Base-by-base conservation (phyloP, 2,329 filamentous ascomycete species). In the Epichloe coenophiala region DNA sequence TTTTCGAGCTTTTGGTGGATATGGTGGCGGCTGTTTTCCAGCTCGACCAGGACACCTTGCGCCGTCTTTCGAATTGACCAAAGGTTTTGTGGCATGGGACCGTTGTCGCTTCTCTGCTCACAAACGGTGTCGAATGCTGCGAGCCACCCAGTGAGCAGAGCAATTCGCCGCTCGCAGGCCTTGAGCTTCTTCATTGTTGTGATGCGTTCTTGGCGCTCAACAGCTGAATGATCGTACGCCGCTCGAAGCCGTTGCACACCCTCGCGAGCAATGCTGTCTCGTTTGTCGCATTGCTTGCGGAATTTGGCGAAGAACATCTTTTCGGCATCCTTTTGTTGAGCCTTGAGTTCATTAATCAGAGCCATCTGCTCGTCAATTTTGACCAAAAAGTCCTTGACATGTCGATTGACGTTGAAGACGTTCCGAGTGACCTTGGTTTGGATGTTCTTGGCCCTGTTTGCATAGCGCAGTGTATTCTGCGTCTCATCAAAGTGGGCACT, bases 361-460 rank as follows among this genome's bases (percentile, higher is more conserved):
- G 83, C 84, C 77, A 95, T 90, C 65, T 98, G 91, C 70, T 98
- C 93, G 63, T 98, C 91, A 60, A 98, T 98, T 76, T 97, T 97
- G 73, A 96, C 93, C 65, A 98, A 71, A 70, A 95, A 98, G 68
- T 98, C 93, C 72, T 98, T 98, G 61, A 98, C 93, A 69, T 98
- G 93, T 54, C 93, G 86, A 66, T 98, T 96, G 56, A 98, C 93
- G 65, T 98, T 98, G 72, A 94, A 98, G 23, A 97, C 90, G 63
- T 98, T 98, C 61, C 90, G 83, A n/a, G 93, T 96, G 51, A 96
- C 89, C 75, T 98, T 98, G 53, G 93, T 98, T 71, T 97, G 94
- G 63, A 98, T 98, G 62, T 98, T 98, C 78, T 98, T 98, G 53
- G 93, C 93, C 58, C 93, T 80, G 67, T 98, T 97, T 47, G 93